Base-by-base conservation (phyloP, 768 basidiomycete genomes). In the Rossbeevera mucosa region DNA sequence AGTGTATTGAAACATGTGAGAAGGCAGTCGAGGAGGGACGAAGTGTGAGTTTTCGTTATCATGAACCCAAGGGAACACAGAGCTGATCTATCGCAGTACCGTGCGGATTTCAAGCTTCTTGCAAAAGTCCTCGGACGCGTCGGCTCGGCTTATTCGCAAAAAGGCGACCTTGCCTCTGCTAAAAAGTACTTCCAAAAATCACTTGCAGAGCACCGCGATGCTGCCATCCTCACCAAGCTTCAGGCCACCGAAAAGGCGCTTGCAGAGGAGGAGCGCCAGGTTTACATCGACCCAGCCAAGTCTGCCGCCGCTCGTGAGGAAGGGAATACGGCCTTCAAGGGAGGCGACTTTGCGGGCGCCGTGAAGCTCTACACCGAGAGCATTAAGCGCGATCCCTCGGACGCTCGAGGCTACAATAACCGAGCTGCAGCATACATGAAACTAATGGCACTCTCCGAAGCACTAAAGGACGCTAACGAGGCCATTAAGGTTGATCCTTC, bases 341-440 rank as follows among this genome's bases (percentile, higher is more conserved):
- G 72, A 2, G 95, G 93, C 18, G 86, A 95, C 69, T 99, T 94
- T 70, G 94, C 84, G 11, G 83, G 79, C 11, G 89, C 95, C 0
- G 94, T 99, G 60, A 93, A 91, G 74, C 76, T 80, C 33, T 99
- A 99, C 74, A 80, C 89, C 31, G 96, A 99, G 72, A 88, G 92
- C 56, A 96, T 98, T 79, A 97, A 97, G 75, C 87, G 96, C 46
- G 86, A 91, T 63, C 95, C 96, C 38, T 68, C 72, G 31, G 96
- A 99, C 65, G 81, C 95, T 13, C 80, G 87, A 58, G 94, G 91
- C 8, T 99, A 97, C 76, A 98, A 95, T 70, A 99, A 99, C 75
- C 87, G 96, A 45, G 93, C 96, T n/a, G 88, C 93, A 25, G 94
- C 93, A 21, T 97, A 96, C 74, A 91, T 88, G 72, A 98, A 98